phyloP scores from a whole-genome alignment of 257 asterid species.

The Asclepias syriaca region DNA sequence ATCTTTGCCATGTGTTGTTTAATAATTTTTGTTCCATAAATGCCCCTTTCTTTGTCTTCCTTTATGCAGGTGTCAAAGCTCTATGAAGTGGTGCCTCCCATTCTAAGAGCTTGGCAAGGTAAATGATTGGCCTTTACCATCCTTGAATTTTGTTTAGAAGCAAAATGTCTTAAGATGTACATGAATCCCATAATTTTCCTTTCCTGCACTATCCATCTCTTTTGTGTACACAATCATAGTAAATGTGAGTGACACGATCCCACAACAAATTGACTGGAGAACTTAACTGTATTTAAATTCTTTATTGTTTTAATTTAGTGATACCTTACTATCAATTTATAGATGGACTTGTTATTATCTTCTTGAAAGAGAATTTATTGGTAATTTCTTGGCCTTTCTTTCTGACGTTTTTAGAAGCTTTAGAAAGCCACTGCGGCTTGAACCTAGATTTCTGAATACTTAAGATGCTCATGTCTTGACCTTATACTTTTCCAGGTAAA shows the following conservation, averaged over 20 bases:
- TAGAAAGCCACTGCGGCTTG: not conserved
- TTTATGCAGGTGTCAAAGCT: slow-evolving; percentile 55
- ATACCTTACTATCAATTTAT: not conserved
- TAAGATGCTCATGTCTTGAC: not conserved
- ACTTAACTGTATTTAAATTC: not conserved
- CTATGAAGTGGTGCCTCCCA: slow-evolving; percentile 86
- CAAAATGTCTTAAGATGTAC: not conserved
- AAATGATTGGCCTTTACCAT: slow-evolving; percentile 3
- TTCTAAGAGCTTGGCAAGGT: slow-evolving; percentile 91
- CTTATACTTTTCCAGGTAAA: slow-evolving; percentile 45
- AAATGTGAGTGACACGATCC: not conserved
- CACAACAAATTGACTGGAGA: not conserved
- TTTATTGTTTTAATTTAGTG: not conserved
- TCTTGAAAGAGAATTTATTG: not conserved
- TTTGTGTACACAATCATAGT: not conserved
- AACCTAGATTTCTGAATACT: not conserved
- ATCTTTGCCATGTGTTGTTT: not conserved
- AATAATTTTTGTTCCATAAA: slow-evolving; percentile 3
- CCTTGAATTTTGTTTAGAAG: slow-evolving; percentile 4
- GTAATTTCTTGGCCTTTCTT: not conserved
- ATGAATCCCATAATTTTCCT: not conserved
- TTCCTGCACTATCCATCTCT: not conserved
- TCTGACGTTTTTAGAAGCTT: not conserved
- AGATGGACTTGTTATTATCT: too few species aligned
- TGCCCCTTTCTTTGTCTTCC: not conserved